Evolutionary conservation across 2,329 filamentous ascomycete species (phyloP), one percentile per base, ranked within the genome.

Genomic region (Ascochyta rabiei): DNA sequence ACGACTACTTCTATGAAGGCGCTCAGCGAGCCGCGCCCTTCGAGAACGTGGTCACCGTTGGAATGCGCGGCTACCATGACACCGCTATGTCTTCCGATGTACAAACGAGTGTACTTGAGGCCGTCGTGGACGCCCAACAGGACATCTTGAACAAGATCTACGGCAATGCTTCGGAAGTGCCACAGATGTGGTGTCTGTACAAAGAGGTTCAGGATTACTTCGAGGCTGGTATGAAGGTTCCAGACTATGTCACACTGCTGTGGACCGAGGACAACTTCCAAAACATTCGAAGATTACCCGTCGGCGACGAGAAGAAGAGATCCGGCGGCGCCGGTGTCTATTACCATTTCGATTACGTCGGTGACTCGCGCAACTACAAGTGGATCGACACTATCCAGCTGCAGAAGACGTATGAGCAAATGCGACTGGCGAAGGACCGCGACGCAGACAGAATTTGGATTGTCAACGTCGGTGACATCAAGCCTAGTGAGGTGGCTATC

Each of bases 131-230:
- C 3, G 81, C 84, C 28, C 87, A 90, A 68, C 80, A 84, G 44
- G 68, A 80, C 9, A 86, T 87, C 53, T 77, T 88, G 38, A 77
- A 76, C 18, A 78, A 82, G 2, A 82, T 88, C 0, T 81, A 88
- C 38, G 80, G 79, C 12, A 73, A 77, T 50, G 74, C 79, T 60
- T 82, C 79, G 4, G 75, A 80, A 1, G 82, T 87, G 0, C 87
- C 88, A 6, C 87, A 90, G 71, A 81, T 87, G 74, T 90, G 88
- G 87, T 89, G 86, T 63, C 75, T 90, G 57, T 91, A 90, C 74
- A 90, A 89, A 68, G 88, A 91, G 68, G 87, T 91, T 2, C 86
- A 88, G 73, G 82, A 83, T 6, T 90, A 90, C 69, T 84, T 87
- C 53, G 84, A 87, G 53, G 79, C 83, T 15, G 87, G 87, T 1